Percentiles rank a stretch among this genome's conserved stretches.
phyloP scores from a whole-genome alignment of 2,329 filamentous ascomycete genomes.

The Fusarium sp. region DNA sequence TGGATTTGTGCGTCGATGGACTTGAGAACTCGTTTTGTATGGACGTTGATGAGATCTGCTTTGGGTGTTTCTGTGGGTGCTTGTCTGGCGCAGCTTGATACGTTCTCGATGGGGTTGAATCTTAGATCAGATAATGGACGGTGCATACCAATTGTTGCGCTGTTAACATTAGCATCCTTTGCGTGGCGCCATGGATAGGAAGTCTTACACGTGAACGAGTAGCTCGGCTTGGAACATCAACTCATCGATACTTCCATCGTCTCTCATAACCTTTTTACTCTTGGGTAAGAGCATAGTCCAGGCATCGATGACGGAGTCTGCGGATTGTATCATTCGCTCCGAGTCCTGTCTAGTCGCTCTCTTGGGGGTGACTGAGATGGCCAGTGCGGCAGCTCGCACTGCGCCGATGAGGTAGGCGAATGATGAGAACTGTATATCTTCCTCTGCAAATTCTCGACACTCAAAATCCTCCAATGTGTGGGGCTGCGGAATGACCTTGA shows the following conservation, averaged over 20 bases:
- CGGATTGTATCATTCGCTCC: slow-evolving; percentile 18
- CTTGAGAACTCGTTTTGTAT: slow-evolving; percentile 24
- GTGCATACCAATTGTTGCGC: slow-evolving; percentile 34
- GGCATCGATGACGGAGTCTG: slow-evolving; percentile 30
- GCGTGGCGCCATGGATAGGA: no score
- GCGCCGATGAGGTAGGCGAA: slow-evolving; percentile 37
- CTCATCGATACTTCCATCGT: slow-evolving; percentile 27
- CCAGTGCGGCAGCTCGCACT: slow-evolving; percentile 13
- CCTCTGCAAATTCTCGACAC: slow-evolving; percentile 25
- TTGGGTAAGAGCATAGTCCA: slow-evolving; percentile 28
- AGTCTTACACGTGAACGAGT: slow-evolving; percentile 37
- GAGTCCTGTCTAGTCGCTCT: slow-evolving; percentile 22
- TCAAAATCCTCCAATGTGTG: slow-evolving; percentile 26
- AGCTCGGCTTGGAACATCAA: slow-evolving; percentile 38
- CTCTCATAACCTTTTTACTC: slow-evolving; percentile 2
- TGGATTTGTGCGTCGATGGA: slow-evolving; percentile 36
- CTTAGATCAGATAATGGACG: slow-evolving; percentile 30
- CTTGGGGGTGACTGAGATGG: slow-evolving; percentile 18
- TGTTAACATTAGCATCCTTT: background rate
- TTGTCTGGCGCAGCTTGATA: slow-evolving; percentile 32
- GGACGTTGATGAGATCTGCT: slow-evolving; percentile 32
- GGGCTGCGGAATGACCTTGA: slow-evolving; percentile 13
- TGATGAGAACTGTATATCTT: slow-evolving; percentile 21
- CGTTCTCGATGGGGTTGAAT: slow-evolving; percentile 26
- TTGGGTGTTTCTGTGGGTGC: slow-evolving; percentile 12